A percentile compares a stretch with the other conserved stretches of the same genome.
These are phyloP conservation scores for Nicotiana attenuata DNA, from an alignment of 257 asterid species.

Conservation along the genomic window DNA sequence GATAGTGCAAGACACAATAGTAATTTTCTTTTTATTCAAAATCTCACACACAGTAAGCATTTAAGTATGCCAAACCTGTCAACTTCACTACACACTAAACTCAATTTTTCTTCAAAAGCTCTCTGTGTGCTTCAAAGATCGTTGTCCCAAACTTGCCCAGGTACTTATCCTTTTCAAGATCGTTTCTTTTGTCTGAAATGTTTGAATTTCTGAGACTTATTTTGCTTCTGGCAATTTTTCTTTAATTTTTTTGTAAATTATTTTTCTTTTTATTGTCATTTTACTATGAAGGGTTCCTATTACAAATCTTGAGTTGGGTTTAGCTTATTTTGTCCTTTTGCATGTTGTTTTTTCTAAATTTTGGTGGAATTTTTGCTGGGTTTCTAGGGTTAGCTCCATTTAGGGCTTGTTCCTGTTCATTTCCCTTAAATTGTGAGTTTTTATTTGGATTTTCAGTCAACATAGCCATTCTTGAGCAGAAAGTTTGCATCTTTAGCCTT, in stretches of 20 bases:
- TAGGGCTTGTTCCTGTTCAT: conserved; percentile 34
- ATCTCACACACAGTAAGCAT: neutral
- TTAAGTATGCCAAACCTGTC: neutral
- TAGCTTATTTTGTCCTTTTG: neutral
- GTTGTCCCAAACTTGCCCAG: neutral
- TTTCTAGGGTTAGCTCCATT: conserved; percentile 26
- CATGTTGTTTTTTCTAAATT: neutral
- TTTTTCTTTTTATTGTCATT: neutral
- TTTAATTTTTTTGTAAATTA: neutral
- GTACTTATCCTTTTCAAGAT: neutral
- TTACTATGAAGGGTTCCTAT: neutral
- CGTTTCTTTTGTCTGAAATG: neutral
- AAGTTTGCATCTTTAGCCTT: conserved; percentile 9
- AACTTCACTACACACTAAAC: neutral
- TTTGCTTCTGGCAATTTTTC: neutral
- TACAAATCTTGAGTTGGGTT: neutral
- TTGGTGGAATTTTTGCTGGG: conserved; percentile 4
- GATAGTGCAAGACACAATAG: neutral
- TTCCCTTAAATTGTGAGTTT: conserved; percentile 6
- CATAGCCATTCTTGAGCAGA: conserved; percentile 8
- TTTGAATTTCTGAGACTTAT: neutral
- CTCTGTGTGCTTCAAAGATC: neutral
- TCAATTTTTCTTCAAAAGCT: neutral
- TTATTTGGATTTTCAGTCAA: conserved; percentile 3
- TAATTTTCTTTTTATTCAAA: neutral